phyloP scores from a whole-genome alignment of 2,329 filamentous ascomycete genomes.

The Dactylonectria macrodidyma region DNA sequence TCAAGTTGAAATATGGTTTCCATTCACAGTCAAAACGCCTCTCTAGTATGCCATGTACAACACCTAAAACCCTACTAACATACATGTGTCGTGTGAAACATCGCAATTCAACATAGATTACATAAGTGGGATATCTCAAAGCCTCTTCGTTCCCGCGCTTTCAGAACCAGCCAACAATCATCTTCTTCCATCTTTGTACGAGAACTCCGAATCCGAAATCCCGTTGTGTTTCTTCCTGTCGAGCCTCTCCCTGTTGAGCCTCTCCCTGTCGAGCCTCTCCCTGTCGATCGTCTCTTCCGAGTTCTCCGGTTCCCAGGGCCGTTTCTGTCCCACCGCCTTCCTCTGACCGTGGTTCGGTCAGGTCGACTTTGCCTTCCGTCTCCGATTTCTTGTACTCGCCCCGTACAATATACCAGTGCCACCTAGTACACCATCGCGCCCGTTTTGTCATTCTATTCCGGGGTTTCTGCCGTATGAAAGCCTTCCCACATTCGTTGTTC shows the following conservation, averaged over 20 bases:
- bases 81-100: conserved; percentile 25
- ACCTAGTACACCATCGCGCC: conserved; percentile 32
- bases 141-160: conserved; percentile 1
- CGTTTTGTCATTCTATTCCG: conserved; percentile 1
- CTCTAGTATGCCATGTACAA: conserved; percentile 7
- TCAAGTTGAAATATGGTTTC: background rate
- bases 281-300: conserved; percentile 23
- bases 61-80: conserved; percentile 1
- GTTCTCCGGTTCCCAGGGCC: conserved; percentile 17
- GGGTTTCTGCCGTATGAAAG: conserved; percentile 27
- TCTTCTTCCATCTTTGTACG: conserved; percentile 5
- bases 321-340: conserved; percentile 8
- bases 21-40: background rate
- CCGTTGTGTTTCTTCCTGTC: conserved; percentile 11
- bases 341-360: background rate
- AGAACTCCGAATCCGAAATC: conserved; percentile 1
- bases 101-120: conserved; percentile 2
- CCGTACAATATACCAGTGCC: conserved; percentile 6
- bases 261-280: conserved; percentile 26
- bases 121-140: background rate
- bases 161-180: conserved; percentile 23
- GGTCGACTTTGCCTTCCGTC: background rate
- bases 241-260: conserved; percentile 7
- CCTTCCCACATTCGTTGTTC: conserved; percentile 38
- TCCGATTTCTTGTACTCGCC: background rate